Base-by-base conservation (phyloP, 2,329 filamentous ascomycete genomes). In the Aotearoamyces nothofagi region DNA sequence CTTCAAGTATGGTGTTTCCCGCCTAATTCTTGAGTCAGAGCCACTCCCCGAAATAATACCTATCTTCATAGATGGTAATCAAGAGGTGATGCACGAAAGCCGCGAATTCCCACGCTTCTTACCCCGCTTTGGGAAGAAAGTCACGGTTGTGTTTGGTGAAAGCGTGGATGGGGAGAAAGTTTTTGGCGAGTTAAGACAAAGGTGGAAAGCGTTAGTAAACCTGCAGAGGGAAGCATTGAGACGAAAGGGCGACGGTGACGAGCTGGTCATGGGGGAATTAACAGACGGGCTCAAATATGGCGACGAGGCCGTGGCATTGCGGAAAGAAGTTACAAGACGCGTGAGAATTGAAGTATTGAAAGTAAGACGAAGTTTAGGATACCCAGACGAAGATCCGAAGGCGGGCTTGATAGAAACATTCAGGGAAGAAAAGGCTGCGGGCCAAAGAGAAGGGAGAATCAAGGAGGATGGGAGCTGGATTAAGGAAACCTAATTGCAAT, bases 1-100 rank as follows among this genome's bases (percentile, higher is more conserved):
- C 57, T 96, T 96, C 69, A 94, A 93, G 59, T 98, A 90, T 90
- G 90, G 90, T 1, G 65, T 96, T 2, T 83, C 87, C 5, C 72
- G 90, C 2, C 64, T 96, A 33, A 90, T 98, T 33, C 69, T 98
- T 26, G 90, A 98, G 53, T 71, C 78, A 26, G 79, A 87, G 27
- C 82, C 83, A 3, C 75, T 80, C 37, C 90, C 90, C 0, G 81
- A 92, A 41, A 68, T 98, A 12, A 68, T 98, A 19, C 84, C 90
- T 24, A 87, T 98, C 56, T 98, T 92, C 62, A 77, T 96, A 27
- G 82, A 94, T 45, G 90, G 90, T 15, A 79, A 80, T 10, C 79
- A 94, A 48, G 57, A 78, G 34, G 63, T 93, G 41, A 94, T 96
- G 87, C 68, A 81, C 44, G 87, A 96, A 53, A 66, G 74, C 33